Conservation (phyloP, 495 filamentous ascomycete genomes). For the Penicillium goetzii region DNA sequence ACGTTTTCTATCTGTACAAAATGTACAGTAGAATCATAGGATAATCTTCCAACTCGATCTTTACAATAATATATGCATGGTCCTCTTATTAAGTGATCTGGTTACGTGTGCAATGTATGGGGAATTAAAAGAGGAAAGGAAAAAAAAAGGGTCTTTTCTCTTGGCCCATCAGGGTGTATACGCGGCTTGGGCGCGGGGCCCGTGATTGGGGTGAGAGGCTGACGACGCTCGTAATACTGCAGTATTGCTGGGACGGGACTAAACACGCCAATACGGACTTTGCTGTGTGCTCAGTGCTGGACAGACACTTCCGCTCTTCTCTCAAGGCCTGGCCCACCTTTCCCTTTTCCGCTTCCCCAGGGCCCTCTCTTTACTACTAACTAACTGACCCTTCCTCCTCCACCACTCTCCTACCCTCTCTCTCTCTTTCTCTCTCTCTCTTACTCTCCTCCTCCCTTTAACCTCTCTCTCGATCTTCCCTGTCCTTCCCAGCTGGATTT, state of each 20-base stretch:
- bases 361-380: slow-evolving; percentile 10
- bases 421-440: slow-evolving; percentile 3
- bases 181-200: slow-evolving; percentile 49
- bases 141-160: slow-evolving; percentile 36
- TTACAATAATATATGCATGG: no score
- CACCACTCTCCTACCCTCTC: no score
- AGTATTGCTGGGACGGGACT: background rate
- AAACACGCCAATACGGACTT: no score
- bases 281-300: no score
- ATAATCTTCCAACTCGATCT: background rate
- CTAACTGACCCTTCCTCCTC: background rate
- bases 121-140: slow-evolving; percentile 25
- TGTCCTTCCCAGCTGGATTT: slow-evolving; percentile 24
- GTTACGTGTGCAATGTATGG: slow-evolving; percentile 29
- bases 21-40: background rate
- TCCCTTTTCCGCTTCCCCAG: slow-evolving; percentile 19
- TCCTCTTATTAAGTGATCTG: background rate
- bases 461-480: slow-evolving; percentile 9
- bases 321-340: slow-evolving; percentile 17
- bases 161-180: slow-evolving; percentile 42
- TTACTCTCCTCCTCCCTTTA: slow-evolving; percentile 13
- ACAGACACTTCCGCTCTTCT: background rate
- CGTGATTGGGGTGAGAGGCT: slow-evolving; percentile 51
- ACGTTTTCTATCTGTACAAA: background rate
- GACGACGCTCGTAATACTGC: slow-evolving; percentile 49